phyloP scores from a whole-genome alignment of 2,329 filamentous ascomycete genomes.

The Fusarium torulosum region DNA sequence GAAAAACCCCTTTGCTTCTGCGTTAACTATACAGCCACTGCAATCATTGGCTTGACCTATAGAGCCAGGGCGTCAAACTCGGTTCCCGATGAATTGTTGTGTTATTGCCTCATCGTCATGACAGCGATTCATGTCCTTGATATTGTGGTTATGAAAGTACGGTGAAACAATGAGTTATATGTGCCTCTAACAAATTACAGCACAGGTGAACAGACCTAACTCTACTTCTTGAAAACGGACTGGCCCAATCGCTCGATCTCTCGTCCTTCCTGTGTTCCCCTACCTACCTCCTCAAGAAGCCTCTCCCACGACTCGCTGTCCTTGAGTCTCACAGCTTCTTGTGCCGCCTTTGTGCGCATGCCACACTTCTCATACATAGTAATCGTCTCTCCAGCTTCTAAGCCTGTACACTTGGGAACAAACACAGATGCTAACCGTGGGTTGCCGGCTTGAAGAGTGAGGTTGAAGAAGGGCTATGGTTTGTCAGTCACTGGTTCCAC shows the following conservation, averaged over 20 bases:
- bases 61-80: constrained; percentile 15
- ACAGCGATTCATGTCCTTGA: not conserved
- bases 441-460: constrained; percentile 89
- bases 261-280: constrained; percentile 72
- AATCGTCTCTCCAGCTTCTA: constrained; percentile 77
- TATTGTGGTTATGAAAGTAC: constrained; percentile 4
- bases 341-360: constrained; percentile 86
- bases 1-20: not conserved
- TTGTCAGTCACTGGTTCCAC: constrained; percentile 31
- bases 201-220: not conserved
- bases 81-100: constrained; percentile 1
- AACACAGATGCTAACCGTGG: constrained; percentile 86
- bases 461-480: constrained; percentile 86
- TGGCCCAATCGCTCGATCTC: constrained; percentile 87
- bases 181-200: constrained; percentile 24
- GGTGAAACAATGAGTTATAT: constrained; percentile 14
- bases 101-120: not conserved
- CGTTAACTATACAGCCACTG: constrained; percentile 19
- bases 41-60: constrained; percentile 1
- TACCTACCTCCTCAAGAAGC: constrained; percentile 79
- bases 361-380: constrained; percentile 98
- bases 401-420: constrained; percentile 84
- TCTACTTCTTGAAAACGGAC: constrained; percentile 64
- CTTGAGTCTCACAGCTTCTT: constrained; percentile 88
- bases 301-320: constrained; percentile 81